Base-by-base conservation (phyloP, 2,329 filamentous ascomycete species). In the Phyllosticta citriasiana region DNA sequence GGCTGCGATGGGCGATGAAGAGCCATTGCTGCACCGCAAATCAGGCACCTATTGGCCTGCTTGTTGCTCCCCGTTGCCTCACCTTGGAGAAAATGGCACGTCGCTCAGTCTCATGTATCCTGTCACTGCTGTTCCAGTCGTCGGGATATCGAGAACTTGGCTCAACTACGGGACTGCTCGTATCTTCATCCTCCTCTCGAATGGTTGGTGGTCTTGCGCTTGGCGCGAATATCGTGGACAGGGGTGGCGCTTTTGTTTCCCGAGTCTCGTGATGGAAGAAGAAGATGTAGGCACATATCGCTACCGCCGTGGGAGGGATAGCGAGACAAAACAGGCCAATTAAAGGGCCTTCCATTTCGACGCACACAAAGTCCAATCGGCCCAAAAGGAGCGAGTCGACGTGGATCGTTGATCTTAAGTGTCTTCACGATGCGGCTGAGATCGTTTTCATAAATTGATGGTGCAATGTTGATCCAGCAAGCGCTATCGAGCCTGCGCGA, bases 11-110 rank as follows among this genome's bases (percentile, higher is more conserved):
- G 22, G 69, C 69, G 12, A 75, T 63, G 22, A 72, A 70, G 14
- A 77, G 64, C 76, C 76, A 78, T 59, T 67, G 70, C 67, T 74
- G 35, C 7, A 16, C 19, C 22, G 50, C 1, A 12, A 22, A 55
- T 66, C 40, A 65, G 55, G 60, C 56, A 27, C 5, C 19, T 35
- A 40, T 56, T 35, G 26, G 40, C 9, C 51, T 22, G 9, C 5
- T 25, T 30, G 16, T 10, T 24, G 40, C 33, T 24, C 12, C 22
- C 24, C 33, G 35, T 19, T 47, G 51, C 25, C 53, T 54, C 71
- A 76, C 77, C 67, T 78, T 78, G 65, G 75, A 77, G 67, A 81
- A 80, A 27, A 82, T 74, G 0, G 78, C 77, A 33, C 80, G 75
- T 57, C 73, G 72, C 66, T 82, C 79, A 4, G 82, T 70, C 35